phyloP scores from a whole-genome alignment of 108 stramenopile species.

The Cafeteria roenbergensis region DNA sequence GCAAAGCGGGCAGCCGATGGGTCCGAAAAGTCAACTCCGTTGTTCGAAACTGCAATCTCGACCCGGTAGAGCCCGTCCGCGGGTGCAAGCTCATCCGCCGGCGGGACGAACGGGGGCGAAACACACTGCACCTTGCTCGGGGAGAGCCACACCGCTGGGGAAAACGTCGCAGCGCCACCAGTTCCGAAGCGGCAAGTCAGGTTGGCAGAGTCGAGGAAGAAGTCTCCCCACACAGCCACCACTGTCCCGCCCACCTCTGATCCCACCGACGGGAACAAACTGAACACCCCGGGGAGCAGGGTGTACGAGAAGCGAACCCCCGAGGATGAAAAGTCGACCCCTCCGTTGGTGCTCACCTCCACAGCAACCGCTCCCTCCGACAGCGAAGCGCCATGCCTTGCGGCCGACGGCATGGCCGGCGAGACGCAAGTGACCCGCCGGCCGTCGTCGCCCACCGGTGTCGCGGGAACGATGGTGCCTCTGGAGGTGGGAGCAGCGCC shows the following conservation, averaged over 20 bases:
- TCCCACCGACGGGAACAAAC: no score
- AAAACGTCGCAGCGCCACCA: slow-evolving; percentile 13
- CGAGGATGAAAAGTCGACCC: no score
- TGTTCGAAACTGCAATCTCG: background rate
- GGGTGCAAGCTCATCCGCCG: background rate
- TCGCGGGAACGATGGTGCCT: no score
- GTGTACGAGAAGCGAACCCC: no score
- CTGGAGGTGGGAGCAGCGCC: no score
- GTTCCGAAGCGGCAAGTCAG: slow-evolving; percentile 24
- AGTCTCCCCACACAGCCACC: slow-evolving; percentile 14
- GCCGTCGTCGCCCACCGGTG: no score
- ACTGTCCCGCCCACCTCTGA: slow-evolving; percentile 22
- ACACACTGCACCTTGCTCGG: background rate
- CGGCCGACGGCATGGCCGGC: no score
- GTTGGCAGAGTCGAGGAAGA: slow-evolving; percentile 8
- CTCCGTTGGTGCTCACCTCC: no score
- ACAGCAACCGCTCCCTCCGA: no score
- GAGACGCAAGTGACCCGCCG: no score
- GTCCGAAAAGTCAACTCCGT: slow-evolving; percentile 11
- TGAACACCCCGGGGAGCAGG: no score
- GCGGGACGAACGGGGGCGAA: background rate
- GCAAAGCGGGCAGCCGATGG: background rate
- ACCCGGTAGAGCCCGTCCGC: background rate
- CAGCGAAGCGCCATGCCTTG: no score
- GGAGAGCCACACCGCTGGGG: slow-evolving; percentile 11